phyloP scores from a whole-genome alignment of 331 rosid genomes.

The Telfairia occidentalis region DNA sequence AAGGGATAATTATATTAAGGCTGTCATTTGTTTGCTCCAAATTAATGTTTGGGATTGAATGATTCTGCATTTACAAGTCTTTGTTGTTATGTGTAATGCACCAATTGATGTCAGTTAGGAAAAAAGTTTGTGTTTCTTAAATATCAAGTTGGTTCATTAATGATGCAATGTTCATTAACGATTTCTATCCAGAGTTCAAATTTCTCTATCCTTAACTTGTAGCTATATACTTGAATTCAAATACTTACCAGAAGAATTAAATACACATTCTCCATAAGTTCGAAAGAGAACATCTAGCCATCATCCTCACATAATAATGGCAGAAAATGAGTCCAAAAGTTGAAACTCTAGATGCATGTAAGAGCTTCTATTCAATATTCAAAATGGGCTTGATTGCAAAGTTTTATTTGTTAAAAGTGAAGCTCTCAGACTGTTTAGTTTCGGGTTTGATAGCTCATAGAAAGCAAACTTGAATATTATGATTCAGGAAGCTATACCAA shows the following conservation, averaged over 20 bases:
- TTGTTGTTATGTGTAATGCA: background rate
- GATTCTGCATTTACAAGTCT: background rate
- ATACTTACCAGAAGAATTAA: background rate
- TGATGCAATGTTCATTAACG: background rate
- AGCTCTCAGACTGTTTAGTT: background rate
- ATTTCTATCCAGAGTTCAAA: background rate
- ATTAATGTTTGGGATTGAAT: background rate
- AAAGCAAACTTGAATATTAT: background rate
- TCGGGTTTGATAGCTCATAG: background rate
- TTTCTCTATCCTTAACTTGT: too few species aligned
- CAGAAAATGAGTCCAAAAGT: background rate
- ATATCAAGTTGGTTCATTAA: background rate
- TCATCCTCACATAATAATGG: background rate
- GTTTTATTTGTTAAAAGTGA: background rate
- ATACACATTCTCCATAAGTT: background rate
- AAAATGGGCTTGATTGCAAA: background rate
- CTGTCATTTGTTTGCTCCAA: background rate
- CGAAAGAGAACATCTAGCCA: background rate
- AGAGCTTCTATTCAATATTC: background rate
- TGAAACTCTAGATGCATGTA: background rate
- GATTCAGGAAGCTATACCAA: background rate
- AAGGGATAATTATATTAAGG: slow-evolving; percentile 32
- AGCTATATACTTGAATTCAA: too few species aligned
- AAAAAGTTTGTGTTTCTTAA: background rate
- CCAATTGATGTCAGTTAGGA: background rate